Percentiles rank a stretch among this genome's conserved stretches.
phyloP scores from a whole-genome alignment of 2,329 filamentous ascomycete genomes.

The Aspergillus sp. region DNA sequence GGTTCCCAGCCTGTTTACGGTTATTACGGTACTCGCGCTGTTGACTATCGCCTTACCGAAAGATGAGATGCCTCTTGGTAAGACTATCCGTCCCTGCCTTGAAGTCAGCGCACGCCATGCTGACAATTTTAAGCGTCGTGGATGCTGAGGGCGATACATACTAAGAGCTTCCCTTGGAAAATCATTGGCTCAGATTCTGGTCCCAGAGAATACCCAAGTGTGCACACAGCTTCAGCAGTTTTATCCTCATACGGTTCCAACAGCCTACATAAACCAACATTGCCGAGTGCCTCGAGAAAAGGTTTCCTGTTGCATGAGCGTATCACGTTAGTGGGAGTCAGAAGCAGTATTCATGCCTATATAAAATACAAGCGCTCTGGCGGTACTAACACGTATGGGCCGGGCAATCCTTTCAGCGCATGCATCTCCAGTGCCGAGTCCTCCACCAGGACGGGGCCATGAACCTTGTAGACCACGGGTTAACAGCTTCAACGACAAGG shows the following conservation, averaged over 20 bases:
- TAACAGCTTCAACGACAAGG: too few relatives aligned
- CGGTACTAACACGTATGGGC: constrained; percentile 75
- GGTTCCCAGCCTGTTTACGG: constrained; percentile 73
- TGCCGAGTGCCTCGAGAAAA: constrained; percentile 77
- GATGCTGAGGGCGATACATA: background rate
- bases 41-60: constrained; percentile 62
- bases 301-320: constrained; percentile 64
- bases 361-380: background rate
- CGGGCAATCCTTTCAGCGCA: constrained; percentile 76
- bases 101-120: background rate
- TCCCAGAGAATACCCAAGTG: constrained; percentile 79
- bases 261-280: constrained; percentile 76
- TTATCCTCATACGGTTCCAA: constrained; percentile 80
- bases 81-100: constrained; percentile 68
- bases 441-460: constrained; percentile 82
- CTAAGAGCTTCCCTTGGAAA: constrained; percentile 65
- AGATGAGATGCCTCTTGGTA: constrained; percentile 68
- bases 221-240: constrained; percentile 83
- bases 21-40: constrained; percentile 1
- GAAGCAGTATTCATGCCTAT: background rate
- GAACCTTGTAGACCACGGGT: constrained; percentile 51
- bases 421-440: constrained; percentile 87
- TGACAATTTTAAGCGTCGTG: background rate
- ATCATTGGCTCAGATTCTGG: constrained; percentile 74
- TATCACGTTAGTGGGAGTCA: background rate